These are phyloP conservation scores for Grammothele lineata DNA, from an alignment of 768 basidiomycete genomes.

Conservation along the genomic window DNA sequence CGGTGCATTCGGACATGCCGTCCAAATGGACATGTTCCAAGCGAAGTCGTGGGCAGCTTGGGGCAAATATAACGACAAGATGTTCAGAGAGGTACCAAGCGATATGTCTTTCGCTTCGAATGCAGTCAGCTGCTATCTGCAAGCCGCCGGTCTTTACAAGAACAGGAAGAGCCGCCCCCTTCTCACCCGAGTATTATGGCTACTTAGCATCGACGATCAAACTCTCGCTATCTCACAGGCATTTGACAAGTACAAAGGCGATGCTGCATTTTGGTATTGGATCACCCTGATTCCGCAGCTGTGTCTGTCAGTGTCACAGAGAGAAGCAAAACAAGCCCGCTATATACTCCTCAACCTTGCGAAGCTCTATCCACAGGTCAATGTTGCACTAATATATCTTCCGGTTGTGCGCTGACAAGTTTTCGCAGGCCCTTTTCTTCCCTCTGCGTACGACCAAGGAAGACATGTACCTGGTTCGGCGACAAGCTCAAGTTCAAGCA, in stretches of 20 bases:
- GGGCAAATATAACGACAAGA: constrained; percentile 89
- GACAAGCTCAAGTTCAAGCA: constrained; percentile 20
- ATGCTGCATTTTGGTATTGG: constrained; percentile 98
- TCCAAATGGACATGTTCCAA: constrained; percentile 91
- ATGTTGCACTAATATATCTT: too few species aligned
- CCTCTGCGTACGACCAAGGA: constrained; percentile 82
- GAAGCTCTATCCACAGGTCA: constrained; percentile 91
- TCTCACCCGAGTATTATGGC: constrained; percentile 91
- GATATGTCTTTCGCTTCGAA: constrained; percentile 78
- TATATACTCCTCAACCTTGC: constrained; percentile 87
- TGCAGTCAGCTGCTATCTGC: constrained; percentile 96
- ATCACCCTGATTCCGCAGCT: constrained; percentile 96
- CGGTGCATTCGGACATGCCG: constrained; percentile 88
- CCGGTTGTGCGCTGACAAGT: background rate
- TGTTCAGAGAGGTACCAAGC: constrained; percentile 82
- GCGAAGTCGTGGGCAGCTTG: constrained; percentile 99
- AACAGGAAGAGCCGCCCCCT: constrained; percentile 88
- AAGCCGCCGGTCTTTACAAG: constrained; percentile 95
- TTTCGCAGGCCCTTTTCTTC: constrained; percentile 84
- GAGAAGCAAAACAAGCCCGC: constrained; percentile 91
- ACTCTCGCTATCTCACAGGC: constrained; percentile 67
- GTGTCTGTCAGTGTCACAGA: constrained; percentile 80
- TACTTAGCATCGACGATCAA: constrained; percentile 87
- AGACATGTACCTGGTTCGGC: constrained; percentile 51
- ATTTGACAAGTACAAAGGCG: constrained; percentile 95